Conservation (phyloP, 306 rosid genomes). For the Cicer cuneatum region DNA sequence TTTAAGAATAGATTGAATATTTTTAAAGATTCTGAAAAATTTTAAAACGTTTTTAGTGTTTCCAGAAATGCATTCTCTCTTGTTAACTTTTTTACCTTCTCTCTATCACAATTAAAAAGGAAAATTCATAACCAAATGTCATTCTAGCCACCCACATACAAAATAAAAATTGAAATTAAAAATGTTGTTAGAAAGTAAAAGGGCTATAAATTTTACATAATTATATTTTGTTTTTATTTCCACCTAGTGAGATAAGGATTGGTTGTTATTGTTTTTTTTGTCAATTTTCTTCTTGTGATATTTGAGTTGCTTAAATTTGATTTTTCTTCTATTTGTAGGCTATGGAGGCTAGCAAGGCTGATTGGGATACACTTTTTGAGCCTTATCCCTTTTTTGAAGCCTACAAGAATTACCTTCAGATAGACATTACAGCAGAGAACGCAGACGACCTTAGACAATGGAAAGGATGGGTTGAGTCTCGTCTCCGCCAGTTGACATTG, state of each 20-base stretch:
- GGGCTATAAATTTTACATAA: not conserved
- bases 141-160: too few species aligned
- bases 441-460: conserved; percentile 86
- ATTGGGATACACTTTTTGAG: conserved; percentile 96
- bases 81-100: too few species aligned
- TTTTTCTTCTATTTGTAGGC: conserved; percentile 64
- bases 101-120: too few species aligned
- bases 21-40: too few species aligned
- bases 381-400: conserved; percentile 82
- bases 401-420: conserved; percentile 83
- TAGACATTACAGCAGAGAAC: conserved; percentile 79
- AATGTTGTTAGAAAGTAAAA: too few species aligned
- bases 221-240: conserved; percentile 3
- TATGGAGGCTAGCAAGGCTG: conserved; percentile 78
- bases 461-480: conserved; percentile 99
- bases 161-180: too few species aligned
- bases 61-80: too few species aligned
- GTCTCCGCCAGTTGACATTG: conserved; percentile 89
- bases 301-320: conserved; percentile 27
- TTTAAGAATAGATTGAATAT: too few species aligned
- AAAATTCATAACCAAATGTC: too few species aligned
- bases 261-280: not conserved
- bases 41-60: too few species aligned
- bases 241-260: not conserved
- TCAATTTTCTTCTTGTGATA: conserved; percentile 24